A percentile compares a stretch with the other conserved stretches of the same genome.
Conservation (phyloP, 768 basidiomycete species). For the Boletus reticuloceps region DNA sequence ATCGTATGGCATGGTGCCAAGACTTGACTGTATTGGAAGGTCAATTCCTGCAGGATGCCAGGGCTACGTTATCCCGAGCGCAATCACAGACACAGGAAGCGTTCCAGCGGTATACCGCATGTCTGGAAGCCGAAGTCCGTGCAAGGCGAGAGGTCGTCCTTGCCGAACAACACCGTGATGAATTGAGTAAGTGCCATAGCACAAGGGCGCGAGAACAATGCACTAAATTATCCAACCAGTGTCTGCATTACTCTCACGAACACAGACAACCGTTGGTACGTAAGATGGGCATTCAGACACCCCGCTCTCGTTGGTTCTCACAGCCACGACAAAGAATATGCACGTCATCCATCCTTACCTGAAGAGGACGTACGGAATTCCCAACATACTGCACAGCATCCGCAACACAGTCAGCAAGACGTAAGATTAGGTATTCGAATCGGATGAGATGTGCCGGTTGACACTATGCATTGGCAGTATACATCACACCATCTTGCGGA, state of each 20-base stretch:
- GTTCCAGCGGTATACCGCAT: conserved; percentile 65
- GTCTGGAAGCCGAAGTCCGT: conserved; percentile 64
- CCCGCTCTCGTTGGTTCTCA: conserved; percentile 17
- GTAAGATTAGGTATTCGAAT: conserved; percentile 25
- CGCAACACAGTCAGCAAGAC: conserved; percentile 32
- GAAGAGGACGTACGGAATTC: conserved; percentile 31
- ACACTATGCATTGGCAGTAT: conserved; percentile 25
- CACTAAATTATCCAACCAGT: conserved; percentile 25
- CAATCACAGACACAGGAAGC: conserved; percentile 73
- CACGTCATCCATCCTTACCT: conserved; percentile 30
- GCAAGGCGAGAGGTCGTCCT: conserved; percentile 60
- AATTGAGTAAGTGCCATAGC: conserved; percentile 38
- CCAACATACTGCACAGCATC: conserved; percentile 27
- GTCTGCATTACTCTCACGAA: conserved; percentile 35
- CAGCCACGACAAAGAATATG: conserved; percentile 29
- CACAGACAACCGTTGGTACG: conserved; percentile 34
- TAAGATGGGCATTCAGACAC: conserved; percentile 14
- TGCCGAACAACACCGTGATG: conserved; percentile 70
- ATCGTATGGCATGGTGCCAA: neutral
- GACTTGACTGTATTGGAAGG: conserved; percentile 36
- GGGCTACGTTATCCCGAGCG: conserved; percentile 56
- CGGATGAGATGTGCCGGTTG: conserved; percentile 15
- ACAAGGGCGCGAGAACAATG: conserved; percentile 12
- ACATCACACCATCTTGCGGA: conserved; percentile 34
- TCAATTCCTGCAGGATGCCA: conserved; percentile 61